Conservation (phyloP, 768 basidiomycete species). For the Melanogaster broomeanus region DNA sequence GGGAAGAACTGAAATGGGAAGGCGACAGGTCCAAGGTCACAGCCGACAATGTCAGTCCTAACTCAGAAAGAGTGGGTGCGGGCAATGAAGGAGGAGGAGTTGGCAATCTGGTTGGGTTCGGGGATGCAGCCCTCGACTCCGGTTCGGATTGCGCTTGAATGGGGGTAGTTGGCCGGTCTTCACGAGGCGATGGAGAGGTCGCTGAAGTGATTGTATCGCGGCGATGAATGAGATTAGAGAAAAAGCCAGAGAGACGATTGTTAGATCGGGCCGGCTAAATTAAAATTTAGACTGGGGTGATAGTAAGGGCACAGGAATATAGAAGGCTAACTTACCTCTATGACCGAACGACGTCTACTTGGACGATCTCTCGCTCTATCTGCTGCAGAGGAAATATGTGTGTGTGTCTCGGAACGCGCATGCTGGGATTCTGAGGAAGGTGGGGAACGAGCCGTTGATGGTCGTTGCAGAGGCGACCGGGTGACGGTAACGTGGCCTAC, state of each 20-base stretch:
- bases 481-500: constrained; percentile 49
- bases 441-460: constrained; percentile 34
- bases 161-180: constrained; percentile 31
- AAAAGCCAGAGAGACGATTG: constrained; percentile 84
- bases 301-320: constrained; percentile 2
- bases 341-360: constrained; percentile 50
- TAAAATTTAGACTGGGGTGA: constrained; percentile 7
- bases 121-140: constrained; percentile 56
- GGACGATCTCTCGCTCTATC: constrained; percentile 38
- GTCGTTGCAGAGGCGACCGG: constrained; percentile 33
- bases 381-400: constrained; percentile 15
- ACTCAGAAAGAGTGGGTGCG: constrained; percentile 69
- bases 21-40: constrained; percentile 71
- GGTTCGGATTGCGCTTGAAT: constrained; percentile 33
- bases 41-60: constrained; percentile 71
- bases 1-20: constrained; percentile 76
- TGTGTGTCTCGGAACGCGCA: neutral
- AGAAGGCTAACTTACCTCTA: constrained; percentile 49
- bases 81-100: constrained; percentile 76
- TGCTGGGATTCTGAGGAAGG: constrained; percentile 7
- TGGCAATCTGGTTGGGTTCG: constrained; percentile 48
- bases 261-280: constrained; percentile 54
- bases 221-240: constrained; percentile 75
- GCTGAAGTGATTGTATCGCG: constrained; percentile 47
- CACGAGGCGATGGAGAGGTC: constrained; percentile 33